These are phyloP conservation scores for Lactarius pseudohatsudake DNA, from an alignment of 768 basidiomycete genomes.

Conservation along the genomic window DNA sequence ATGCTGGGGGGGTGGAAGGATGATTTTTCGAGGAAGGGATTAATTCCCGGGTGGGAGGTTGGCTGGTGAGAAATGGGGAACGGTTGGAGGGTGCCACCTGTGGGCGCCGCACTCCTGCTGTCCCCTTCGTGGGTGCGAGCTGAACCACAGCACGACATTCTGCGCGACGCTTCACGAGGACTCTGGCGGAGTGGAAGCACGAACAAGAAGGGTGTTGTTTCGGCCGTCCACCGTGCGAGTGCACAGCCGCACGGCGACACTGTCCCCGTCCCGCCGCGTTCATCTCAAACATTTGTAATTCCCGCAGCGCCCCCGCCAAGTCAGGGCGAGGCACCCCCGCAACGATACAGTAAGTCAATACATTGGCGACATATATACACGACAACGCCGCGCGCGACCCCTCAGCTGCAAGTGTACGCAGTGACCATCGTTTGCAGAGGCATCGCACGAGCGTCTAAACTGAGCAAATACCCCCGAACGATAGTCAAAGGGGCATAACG, in stretches of 20 bases:
- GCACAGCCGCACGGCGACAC: conserved; percentile 4
- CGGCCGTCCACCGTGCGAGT: neutral
- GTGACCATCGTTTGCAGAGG: neutral
- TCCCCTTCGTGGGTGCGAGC: conserved; percentile 35
- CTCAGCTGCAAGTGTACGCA: neutral
- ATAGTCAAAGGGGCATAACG: neutral
- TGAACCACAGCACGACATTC: conserved; percentile 70
- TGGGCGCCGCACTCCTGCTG: conserved; percentile 36
- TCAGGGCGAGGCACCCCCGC: neutral
- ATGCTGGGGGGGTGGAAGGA: conserved; percentile 3
- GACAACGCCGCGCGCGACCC: neutral
- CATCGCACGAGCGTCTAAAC: neutral
- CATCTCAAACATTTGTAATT: neutral
- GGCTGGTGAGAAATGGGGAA: conserved; percentile 56
- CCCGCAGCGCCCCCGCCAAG: neutral
- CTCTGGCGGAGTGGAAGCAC: neutral
- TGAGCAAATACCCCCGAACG: neutral
- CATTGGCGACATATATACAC: neutral
- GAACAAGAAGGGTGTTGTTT: neutral
- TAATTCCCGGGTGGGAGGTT: conserved; percentile 32
- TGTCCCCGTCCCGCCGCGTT: neutral
- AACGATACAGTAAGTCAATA: too few species aligned
- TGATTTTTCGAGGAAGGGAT: conserved; percentile 7
- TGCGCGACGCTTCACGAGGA: conserved; percentile 32
- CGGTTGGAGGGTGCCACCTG: conserved; percentile 33